Evolutionary conservation across 495 filamentous ascomycete species (phyloP).

Genomic region (Schizothecium vesticola): DNA sequence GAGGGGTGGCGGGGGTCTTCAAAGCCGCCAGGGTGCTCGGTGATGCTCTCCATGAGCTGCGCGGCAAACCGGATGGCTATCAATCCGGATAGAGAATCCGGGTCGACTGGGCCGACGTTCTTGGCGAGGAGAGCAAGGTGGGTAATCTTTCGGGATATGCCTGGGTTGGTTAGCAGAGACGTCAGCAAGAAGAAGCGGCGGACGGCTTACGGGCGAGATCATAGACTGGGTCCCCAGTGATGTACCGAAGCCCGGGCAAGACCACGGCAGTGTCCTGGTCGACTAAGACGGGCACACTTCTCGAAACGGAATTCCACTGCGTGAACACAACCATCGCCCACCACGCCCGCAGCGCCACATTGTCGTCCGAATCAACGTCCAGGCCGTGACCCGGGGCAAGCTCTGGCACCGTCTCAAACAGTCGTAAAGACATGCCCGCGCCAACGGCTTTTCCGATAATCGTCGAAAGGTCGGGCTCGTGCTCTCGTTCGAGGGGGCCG

Average conservation of each 20-base stretch:
- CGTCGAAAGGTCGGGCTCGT: constrained; percentile 30
- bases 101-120: constrained; percentile 6
- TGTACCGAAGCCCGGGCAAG: constrained; percentile 55
- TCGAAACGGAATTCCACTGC: constrained; percentile 69
- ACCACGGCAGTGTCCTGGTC: constrained; percentile 57
- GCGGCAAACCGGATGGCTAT: constrained; percentile 10
- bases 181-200: neutral
- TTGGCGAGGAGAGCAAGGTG: constrained; percentile 24
- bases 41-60: constrained; percentile 23
- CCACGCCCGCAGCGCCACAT: constrained; percentile 67
- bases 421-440: constrained; percentile 52
- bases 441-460: constrained; percentile 55
- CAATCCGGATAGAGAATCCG: neutral
- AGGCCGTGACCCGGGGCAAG: constrained; percentile 22
- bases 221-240: constrained; percentile 61
- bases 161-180: constrained; percentile 26
- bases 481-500: constrained; percentile 36
- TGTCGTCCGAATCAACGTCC: constrained; percentile 66
- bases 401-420: constrained; percentile 39
- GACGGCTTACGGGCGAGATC: constrained; percentile 61
- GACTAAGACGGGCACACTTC: constrained; percentile 53
- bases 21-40: constrained; percentile 38
- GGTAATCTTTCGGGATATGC: constrained; percentile 33
- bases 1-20: constrained; percentile 39
- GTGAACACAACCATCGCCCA: constrained; percentile 68